These are phyloP conservation scores for Mycosarcoma maydis DNA, from an alignment of 1,284 basidiomycete species.

Conservation along the genomic window DNA sequence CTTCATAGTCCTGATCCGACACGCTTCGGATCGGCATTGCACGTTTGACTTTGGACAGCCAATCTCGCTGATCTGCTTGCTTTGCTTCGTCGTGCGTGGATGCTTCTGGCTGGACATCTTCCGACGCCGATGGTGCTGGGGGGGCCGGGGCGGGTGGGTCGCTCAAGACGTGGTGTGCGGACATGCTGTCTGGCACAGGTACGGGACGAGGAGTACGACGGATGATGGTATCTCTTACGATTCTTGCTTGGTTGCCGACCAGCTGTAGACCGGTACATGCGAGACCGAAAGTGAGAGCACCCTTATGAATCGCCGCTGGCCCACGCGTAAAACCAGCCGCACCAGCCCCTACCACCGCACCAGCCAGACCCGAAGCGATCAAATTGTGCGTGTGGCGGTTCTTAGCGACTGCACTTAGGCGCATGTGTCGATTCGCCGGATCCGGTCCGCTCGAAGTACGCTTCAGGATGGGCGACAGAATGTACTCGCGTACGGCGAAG, in stretches of 20 bases:
- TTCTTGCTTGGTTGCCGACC: conserved; percentile 38
- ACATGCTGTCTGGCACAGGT: background rate
- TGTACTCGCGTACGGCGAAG: conserved; percentile 46
- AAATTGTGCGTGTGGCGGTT: conserved; percentile 39
- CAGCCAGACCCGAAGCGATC: conserved; percentile 29
- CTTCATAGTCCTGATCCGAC: conserved; percentile 51
- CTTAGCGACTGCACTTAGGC: conserved; percentile 7
- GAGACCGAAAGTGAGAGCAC: conserved; percentile 33
- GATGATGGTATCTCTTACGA: conserved; percentile 24
- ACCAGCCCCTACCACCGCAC: conserved; percentile 37
- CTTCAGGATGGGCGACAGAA: conserved; percentile 32
- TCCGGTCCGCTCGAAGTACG: conserved; percentile 36
- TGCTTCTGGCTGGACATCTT: conserved; percentile 10
- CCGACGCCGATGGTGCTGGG: conserved; percentile 7
- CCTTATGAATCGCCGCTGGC: conserved; percentile 19
- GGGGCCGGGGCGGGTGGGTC: conserved; percentile 9
- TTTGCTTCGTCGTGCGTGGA: background rate
- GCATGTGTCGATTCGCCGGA: conserved; percentile 26
- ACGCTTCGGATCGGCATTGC: conserved; percentile 43
- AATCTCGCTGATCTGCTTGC: conserved; percentile 2
- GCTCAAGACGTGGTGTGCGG: background rate
- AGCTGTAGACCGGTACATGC: conserved; percentile 37
- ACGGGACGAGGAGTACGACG: conserved; percentile 4
- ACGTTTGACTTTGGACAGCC: conserved; percentile 21
- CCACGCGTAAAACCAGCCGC: conserved; percentile 22